Conservation (phyloP, 73 alveolate species). For the Symbiodinium pilosum region DNA sequence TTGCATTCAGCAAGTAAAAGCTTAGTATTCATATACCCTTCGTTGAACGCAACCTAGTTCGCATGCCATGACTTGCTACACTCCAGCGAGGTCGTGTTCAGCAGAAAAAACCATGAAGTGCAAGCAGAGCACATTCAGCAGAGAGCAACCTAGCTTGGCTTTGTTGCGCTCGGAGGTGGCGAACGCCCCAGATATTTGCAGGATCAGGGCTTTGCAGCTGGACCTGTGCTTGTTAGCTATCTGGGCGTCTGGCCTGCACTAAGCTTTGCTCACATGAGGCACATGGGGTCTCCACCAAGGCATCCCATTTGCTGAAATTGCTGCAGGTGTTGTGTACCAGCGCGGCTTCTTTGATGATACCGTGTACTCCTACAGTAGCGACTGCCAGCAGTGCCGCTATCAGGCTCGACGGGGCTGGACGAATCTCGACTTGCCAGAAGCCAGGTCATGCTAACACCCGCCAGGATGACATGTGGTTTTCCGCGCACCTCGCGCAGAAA, state of each 20-base stretch:
- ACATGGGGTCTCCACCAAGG: no score
- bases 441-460: no score
- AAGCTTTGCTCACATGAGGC: no score
- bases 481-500: slow-evolving; percentile 82
- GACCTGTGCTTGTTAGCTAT: slow-evolving; percentile 86
- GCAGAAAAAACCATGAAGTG: no score
- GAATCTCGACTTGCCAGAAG: background rate
- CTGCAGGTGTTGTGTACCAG: slow-evolving; percentile 67
- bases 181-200: slow-evolving; percentile 61
- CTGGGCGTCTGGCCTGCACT: slow-evolving; percentile 27
- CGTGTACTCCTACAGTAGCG: slow-evolving; percentile 15
- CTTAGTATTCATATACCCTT: no score
- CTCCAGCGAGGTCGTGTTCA: no score
- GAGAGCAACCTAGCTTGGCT: no score
- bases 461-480: slow-evolving; percentile 94
- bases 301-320: background rate
- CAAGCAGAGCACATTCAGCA: no score
- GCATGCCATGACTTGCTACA: no score
- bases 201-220: slow-evolving; percentile 86
- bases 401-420: slow-evolving; percentile 38
- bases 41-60: no score
- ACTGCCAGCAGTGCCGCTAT: slow-evolving; percentile 68
- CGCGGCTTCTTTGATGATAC: slow-evolving; percentile 75
- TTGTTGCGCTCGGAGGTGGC: background rate
- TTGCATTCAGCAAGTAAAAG: no score